phyloP scores from a whole-genome alignment of 441 rosid genomes.

The Populus hybrid region DNA sequence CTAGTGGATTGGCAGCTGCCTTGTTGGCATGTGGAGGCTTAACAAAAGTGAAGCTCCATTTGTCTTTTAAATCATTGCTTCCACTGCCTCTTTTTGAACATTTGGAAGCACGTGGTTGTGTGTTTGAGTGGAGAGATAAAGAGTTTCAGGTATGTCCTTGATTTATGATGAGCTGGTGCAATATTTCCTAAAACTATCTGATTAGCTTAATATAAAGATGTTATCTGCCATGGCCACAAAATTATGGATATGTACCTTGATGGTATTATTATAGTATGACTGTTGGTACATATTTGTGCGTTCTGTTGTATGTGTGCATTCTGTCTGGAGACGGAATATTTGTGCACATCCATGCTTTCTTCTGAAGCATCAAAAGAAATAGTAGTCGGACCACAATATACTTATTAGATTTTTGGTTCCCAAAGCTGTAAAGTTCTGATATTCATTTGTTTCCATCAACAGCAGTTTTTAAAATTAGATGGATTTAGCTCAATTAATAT shows the following conservation, averaged over 20 bases:
- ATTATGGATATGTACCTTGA: not conserved
- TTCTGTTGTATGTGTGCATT: not conserved
- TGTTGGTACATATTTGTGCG: too few relatives aligned
- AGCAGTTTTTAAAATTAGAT: not conserved
- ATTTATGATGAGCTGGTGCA: not conserved
- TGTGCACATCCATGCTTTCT: not conserved
- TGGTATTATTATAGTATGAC: not conserved
- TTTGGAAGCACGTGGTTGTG: slow-evolving; percentile 73
- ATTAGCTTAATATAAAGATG: not conserved
- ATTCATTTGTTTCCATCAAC: not conserved
- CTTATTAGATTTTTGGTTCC: not conserved
- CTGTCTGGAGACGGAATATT: not conserved
- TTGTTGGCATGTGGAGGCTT: slow-evolving; percentile 75
- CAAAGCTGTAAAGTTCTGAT: not conserved
- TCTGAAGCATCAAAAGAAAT: not conserved
- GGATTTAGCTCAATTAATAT: not conserved
- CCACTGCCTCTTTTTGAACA: slow-evolving; percentile 49
- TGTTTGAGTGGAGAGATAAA: slow-evolving; percentile 80
- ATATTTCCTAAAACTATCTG: not conserved
- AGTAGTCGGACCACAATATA: not conserved
- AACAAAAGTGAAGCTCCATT: slow-evolving; percentile 78
- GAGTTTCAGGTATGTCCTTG: slow-evolving; percentile 53
- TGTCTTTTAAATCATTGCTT: slow-evolving; percentile 47
- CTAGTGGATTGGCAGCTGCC: slow-evolving; percentile 74
- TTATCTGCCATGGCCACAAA: not conserved